phyloP scores from a whole-genome alignment of 768 basidiomycete species.

The Tylopilus sp. region DNA sequence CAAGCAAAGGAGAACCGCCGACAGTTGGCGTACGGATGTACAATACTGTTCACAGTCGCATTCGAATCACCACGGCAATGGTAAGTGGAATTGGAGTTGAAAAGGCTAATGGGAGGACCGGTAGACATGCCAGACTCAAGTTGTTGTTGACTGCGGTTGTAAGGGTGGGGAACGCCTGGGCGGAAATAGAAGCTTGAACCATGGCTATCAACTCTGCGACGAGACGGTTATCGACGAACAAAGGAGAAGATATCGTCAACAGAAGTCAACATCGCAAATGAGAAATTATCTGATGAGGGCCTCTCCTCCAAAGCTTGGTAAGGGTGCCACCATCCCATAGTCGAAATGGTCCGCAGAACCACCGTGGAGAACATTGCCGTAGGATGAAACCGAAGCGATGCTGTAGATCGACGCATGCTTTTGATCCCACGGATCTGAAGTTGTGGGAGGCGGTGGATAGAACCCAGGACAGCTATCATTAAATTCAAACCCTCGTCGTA shows the following conservation, averaged over 20 bases:
- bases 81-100: constrained; percentile 59
- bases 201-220: constrained; percentile 67
- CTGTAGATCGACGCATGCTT: constrained; percentile 63
- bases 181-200: constrained; percentile 75
- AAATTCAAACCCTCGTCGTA: constrained; percentile 79
- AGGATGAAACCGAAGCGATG: constrained; percentile 78
- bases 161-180: constrained; percentile 28
- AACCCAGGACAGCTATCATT: constrained; percentile 57
- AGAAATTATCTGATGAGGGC: constrained; percentile 58
- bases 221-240: constrained; percentile 36
- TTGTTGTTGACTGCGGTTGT: constrained; percentile 50
- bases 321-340: constrained; percentile 39
- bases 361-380: constrained; percentile 60
- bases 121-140: constrained; percentile 62
- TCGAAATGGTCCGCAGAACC: constrained; percentile 74
- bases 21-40: constrained; percentile 52
- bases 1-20: constrained; percentile 58
- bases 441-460: constrained; percentile 51
- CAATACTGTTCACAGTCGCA: constrained; percentile 55
- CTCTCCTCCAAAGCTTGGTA: constrained; percentile 51
- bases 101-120: constrained; percentile 68
- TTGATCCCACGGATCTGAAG: constrained; percentile 38
- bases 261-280: constrained; percentile 47
- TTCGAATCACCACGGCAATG: constrained; percentile 58
- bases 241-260: constrained; percentile 79